Evolutionary conservation across 768 basidiomycete genomes (phyloP).

Genomic region (Suillus fuscotomentosus): DNA sequence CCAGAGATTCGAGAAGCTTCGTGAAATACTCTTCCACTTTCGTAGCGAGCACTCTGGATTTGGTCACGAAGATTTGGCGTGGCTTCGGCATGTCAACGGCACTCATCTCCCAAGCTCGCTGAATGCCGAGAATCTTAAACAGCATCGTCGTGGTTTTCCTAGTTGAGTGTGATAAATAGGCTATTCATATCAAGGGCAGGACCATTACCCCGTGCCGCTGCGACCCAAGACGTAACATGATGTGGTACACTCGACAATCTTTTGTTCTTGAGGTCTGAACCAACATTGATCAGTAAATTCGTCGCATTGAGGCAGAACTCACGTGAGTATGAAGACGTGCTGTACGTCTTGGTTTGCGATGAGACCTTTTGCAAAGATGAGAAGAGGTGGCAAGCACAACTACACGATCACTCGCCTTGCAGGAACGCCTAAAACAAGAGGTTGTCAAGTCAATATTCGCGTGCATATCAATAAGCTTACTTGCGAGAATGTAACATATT

Average conservation of each 20-base stretch:
- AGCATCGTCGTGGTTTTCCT: conserved; percentile 80
- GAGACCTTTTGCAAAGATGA: conserved; percentile 15
- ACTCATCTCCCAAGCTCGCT: conserved; percentile 48
- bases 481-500: conserved; percentile 31
- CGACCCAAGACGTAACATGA: conserved; percentile 70
- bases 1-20: conserved; percentile 47
- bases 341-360: conserved; percentile 23
- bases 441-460: not conserved
- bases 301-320: conserved; percentile 1
- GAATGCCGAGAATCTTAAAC: conserved; percentile 71
- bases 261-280: conserved; percentile 44
- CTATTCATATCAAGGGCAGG: not conserved
- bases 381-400: not conserved
- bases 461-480: conserved; percentile 5
- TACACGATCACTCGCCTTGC: conserved; percentile 13
- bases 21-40: conserved; percentile 70
- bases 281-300: conserved; percentile 14
- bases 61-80: conserved; percentile 71
- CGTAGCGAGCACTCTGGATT: conserved; percentile 61
- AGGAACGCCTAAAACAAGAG: conserved; percentile 18
- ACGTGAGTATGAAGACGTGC: conserved; percentile 28
- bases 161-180: not conserved
- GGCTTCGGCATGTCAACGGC: conserved; percentile 40
- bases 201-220: conserved; percentile 68
- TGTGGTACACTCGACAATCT: conserved; percentile 54